Evolutionary conservation across 345 rosid genomes (phyloP), one percentile per base, ranked within the genome.

Genomic region (Streptanthus diversifolius): DNA sequence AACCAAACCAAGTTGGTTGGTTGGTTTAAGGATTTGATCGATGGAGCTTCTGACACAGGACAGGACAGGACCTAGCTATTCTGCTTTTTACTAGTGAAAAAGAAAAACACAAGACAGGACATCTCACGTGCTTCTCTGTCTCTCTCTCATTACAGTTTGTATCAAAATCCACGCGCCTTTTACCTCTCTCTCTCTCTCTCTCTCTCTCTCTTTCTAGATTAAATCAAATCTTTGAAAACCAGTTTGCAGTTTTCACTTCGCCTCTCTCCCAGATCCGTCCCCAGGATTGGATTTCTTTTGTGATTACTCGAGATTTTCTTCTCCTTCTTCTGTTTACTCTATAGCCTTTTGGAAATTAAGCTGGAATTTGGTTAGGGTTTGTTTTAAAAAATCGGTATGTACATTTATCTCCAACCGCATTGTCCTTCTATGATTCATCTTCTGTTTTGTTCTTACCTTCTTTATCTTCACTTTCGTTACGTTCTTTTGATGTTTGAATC

Each of bases 41-140:
- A 65, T 27, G 48, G 66, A 73, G 59, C 37, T 33, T 64, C 65
- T 75, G 79, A 75, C 74, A 75, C 68, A 68, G 53, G 69, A 68
- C 54, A 68, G 41, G 63, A 68, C 68, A 15, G 19, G 25, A 43
- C 21, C 10, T 49, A 41, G 12, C 8, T 45, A 5, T 62, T 43
- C 41, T 33, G 57, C 70, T 75, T 75, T 75, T 60, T 7, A 5
- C 33, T 21, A 52, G 22, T 67, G 44, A 29, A 40, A 27, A 71
- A 22, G 13, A 35, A 5, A 73, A 49, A 33, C 11, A 55, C 57
- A 69, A 80, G 9, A 83, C 37, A 59, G 59, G 74, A 70, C 85
- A 81, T 77, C 72, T 83, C 91, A 88, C 90, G 89, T 86, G 90
- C 77, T 59, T 47, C 63, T 82, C 62, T 68, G 75, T 66, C 60